Evolutionary conservation across 768 basidiomycete genomes (phyloP).

Genomic region (Psilocybe cyanescens): DNA sequence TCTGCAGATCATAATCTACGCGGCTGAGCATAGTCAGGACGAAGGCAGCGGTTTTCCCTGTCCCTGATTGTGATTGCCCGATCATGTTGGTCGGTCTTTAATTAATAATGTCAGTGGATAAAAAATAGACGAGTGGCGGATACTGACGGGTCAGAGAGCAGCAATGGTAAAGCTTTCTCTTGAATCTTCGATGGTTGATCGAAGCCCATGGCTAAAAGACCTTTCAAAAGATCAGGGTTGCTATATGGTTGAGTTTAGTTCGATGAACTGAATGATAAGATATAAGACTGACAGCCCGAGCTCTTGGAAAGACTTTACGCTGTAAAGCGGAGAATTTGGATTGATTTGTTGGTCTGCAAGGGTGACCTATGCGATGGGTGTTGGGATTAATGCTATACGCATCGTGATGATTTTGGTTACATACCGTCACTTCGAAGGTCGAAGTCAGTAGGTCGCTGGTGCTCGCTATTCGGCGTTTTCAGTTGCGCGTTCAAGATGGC

Average conservation of each 20-base stretch:
- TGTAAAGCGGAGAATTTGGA: constrained; percentile 94
- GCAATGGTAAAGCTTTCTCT: constrained; percentile 91
- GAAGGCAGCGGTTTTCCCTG: constrained; percentile 98
- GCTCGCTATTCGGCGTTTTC: constrained; percentile 23
- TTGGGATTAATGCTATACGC: background rate
- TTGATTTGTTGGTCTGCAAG: constrained; percentile 96
- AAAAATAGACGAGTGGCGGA: background rate
- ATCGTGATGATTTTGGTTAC: constrained; percentile 25
- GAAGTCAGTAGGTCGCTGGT: constrained; percentile 72
- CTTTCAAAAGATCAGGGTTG: constrained; percentile 87
- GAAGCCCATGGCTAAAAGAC: constrained; percentile 94
- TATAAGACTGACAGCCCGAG: constrained; percentile 78
- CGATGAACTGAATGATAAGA: background rate
- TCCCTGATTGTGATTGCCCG: constrained; percentile 98
- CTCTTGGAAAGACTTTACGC: constrained; percentile 93
- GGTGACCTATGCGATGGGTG: constrained; percentile 67
- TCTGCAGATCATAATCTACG: constrained; percentile 80
- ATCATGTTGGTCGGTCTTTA: constrained; percentile 98
- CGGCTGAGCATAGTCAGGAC: constrained; percentile 97
- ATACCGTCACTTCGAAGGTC: constrained; percentile 82
- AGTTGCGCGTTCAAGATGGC: background rate
- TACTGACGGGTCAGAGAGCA: constrained; percentile 83
- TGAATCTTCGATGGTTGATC: constrained; percentile 99
- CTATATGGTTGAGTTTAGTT: constrained; percentile 38
- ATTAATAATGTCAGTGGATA: background rate